These are phyloP conservation scores for Conidiobolus incongruus DNA, from an alignment of 371 early-diverging fungal genomes.

Conservation along the genomic window DNA sequence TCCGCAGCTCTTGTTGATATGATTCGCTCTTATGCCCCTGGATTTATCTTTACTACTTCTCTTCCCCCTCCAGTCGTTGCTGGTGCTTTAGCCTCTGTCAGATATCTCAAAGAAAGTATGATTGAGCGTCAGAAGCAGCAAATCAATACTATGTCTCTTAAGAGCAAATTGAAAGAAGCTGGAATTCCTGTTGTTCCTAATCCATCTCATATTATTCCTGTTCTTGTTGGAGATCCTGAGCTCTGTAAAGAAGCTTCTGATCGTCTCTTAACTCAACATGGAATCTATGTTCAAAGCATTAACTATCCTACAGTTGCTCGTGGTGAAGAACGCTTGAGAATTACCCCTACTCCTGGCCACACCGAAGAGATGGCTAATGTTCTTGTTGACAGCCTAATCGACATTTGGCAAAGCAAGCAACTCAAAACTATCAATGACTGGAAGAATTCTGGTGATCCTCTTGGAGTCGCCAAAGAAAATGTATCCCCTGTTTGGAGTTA, in stretches of 20 bases:
- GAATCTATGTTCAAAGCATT: conserved; percentile 93
- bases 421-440: conserved; percentile 72
- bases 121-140: conserved; percentile 81
- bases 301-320: conserved; percentile 92
- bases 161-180: conserved; percentile 45
- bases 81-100: conserved; percentile 78
- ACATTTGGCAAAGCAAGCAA: conserved; percentile 66
- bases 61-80: conserved; percentile 84
- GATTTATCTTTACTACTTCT: conserved; percentile 97
- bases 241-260: conserved; percentile 79
- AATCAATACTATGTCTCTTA: conserved; percentile 65
- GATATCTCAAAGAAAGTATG: conserved; percentile 61
- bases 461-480: conserved; percentile 50
- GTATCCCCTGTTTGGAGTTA: conserved; percentile 37
- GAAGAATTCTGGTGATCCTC: conserved; percentile 61
- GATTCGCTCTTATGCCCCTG: conserved; percentile 95
- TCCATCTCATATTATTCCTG: conserved; percentile 95
- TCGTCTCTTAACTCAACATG: conserved; percentile 60
- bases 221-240: conserved; percentile 90
- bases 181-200: conserved; percentile 95
- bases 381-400: conserved; percentile 60
- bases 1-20: conserved; percentile 78
- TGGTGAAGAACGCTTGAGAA: conserved; percentile 91
- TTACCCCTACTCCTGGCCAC: conserved; percentile 94
- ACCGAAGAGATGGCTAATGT: conserved; percentile 49